Evolutionary conservation across 2,329 filamentous ascomycete species (phyloP).

Genomic region (Coniochaeta ligniaria): DNA sequence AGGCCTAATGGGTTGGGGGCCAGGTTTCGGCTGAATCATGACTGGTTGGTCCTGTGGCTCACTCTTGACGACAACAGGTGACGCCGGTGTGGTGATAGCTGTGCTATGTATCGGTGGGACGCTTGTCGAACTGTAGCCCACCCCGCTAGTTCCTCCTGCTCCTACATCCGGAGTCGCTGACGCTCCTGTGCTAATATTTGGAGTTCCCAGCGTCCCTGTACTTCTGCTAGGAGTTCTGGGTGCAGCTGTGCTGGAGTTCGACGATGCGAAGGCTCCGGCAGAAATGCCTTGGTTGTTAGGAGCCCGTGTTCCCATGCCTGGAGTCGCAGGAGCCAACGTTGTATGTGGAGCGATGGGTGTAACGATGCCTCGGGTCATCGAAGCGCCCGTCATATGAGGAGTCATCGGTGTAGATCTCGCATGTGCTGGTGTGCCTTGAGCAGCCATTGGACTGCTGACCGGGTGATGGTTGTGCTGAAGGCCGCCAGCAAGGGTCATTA

Average conservation of each 20-base stretch:
- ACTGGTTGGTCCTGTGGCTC: constrained; percentile 1
- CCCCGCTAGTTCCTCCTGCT: neutral
- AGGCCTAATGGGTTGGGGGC: neutral
- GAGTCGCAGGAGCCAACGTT: neutral
- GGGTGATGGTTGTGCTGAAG: constrained; percentile 32
- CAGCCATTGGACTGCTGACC: neutral
- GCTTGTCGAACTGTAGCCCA: neutral
- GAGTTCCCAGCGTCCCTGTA: neutral
- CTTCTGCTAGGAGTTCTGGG: neutral
- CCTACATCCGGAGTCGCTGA: neutral
- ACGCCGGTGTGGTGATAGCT: neutral
- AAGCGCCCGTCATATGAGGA: constrained; percentile 5
- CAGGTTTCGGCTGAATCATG: neutral
- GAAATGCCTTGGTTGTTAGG: neutral
- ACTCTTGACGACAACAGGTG: neutral
- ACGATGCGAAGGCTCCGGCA: too few relatives aligned
- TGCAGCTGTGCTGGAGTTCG: neutral
- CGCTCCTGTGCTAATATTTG: neutral
- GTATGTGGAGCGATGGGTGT: neutral
- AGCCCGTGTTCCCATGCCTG: neutral
- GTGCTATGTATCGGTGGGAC: neutral
- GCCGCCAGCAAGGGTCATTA: constrained; percentile 47
- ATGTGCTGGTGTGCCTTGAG: neutral
- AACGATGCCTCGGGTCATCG: constrained; percentile 1
- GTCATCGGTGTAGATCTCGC: constrained; percentile 1